Evolutionary conservation across 805 yeast species (phyloP), one percentile per base, ranked within the genome.

Genomic region (Starmerella vitae): DNA sequence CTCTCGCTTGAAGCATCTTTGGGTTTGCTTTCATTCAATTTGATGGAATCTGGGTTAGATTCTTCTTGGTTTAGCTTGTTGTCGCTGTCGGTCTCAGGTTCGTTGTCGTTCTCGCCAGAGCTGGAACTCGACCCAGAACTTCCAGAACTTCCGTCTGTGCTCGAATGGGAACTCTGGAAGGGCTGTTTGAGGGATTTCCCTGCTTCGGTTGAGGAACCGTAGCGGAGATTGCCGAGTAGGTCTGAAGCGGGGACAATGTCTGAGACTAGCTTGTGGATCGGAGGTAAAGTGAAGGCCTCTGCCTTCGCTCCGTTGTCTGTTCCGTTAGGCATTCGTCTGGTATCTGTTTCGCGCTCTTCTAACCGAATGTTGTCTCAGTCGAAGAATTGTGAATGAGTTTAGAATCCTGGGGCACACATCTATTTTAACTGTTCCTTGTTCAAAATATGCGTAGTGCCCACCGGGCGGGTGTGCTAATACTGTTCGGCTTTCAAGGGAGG

Each of bases 191-290:
- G 10, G 7, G 26, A 22, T 22, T 12, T 22, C 10, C 26, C 10
- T 12, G 26, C 10, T 8, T 22, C 26, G 19, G 21, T 15, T 8
- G 13, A 9, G 18, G 21, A 8, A 5, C 33, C 33, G 33, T 30
- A 14, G 7, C 30, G 30, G 7, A 41, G 36, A n/a, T 40, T 30
- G 14, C 40, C 48, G 12, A 50, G 38, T 4, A 41, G 44, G 21
- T 39, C 48, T 13, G 39, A 36, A 1, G 52, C 37, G 6, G 51
- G 43, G 3, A 36, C 44, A n/a, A 50, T 41, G 27, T 50, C 52
- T 8, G 45, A 38, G 14, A 51, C 50, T 21, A 51, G 46, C 26
- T 42, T 39, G 39, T 47, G 47, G 20, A 51, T 49, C 6, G 52
- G 36, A 7, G 55, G 55, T 18, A 50, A 42, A 26, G 32, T 33